Evolutionary conservation across 2,329 filamentous ascomycete genomes (phyloP), one percentile per base, ranked within the genome.

Genomic region (Neonectria sp.): DNA sequence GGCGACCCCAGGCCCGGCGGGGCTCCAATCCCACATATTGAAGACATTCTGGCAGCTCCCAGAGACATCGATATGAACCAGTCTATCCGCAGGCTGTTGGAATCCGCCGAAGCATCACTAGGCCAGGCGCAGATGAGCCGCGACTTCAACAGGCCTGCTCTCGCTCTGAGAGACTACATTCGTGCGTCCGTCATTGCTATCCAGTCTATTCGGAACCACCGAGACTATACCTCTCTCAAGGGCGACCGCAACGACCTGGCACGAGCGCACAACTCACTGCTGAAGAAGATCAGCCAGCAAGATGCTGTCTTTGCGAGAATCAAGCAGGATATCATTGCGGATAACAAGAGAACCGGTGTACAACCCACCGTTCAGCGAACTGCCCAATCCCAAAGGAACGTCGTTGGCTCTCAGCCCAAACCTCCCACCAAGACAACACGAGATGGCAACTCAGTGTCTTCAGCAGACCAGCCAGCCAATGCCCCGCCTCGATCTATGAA

Each of bases 161-260:
- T 90, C 43, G 95, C 95, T 3, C 92, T 97, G 62, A 89, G 92
- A 71, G 93, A 97, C 68, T 98, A 95, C 77, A 87, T 98, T 65
- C 89, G 92, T 69, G 93, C 95, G 12, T 95, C 89, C 67, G 91
- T 95, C 64, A 92, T 98, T 62, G 88, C 93, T 15, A 86, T 95
- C 57, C 91, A 95, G 63, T 84, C 91, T 48, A 91, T 98, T 29
- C 93, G 93, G 2, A 86, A 86, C 40, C 94, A 97, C 78, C 89
- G 88, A 63, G 93, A 95, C 68, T 97, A 90, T 79, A 88, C 89
- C 31, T 85, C 87, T 58, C 83, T 95, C 65, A 88, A 89, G 73
- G 81, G 81, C 43, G 88, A 90, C 55, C 82, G 84, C 29, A 81
- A 83, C 45, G 84, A 87, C 11, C 74, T 87, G 25, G 79, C 81